Evolutionary conservation across 2,329 filamentous ascomycete species (phyloP).

Genomic region (Trichoderma endophyticum): DNA sequence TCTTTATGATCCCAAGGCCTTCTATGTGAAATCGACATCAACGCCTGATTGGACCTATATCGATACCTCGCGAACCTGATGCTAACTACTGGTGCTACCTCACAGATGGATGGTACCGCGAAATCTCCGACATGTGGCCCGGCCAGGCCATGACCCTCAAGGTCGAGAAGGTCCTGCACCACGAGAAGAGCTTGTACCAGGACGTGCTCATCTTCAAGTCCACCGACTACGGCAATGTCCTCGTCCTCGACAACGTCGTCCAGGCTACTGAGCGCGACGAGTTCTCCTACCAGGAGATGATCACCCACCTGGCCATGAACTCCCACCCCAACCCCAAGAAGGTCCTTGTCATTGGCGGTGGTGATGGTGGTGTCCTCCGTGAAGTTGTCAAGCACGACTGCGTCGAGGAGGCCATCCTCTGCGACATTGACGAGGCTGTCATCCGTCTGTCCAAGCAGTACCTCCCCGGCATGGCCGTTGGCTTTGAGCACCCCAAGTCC

Average conservation of each 20-base stretch:
- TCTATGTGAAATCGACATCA: no score
- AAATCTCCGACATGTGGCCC: slow-evolving; percentile 98
- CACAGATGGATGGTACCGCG: slow-evolving; percentile 98
- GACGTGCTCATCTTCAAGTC: slow-evolving; percentile 99
- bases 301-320: slow-evolving; percentile 97
- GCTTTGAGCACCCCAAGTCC: slow-evolving; percentile 91
- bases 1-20: background rate
- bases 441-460: slow-evolving; percentile 98
- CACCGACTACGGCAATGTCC: slow-evolving; percentile 90
- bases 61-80: background rate
- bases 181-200: slow-evolving; percentile 99
- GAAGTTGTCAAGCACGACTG: slow-evolving; percentile 99
- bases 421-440: slow-evolving; percentile 98
- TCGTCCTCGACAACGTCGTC: slow-evolving; percentile 98
- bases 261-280: slow-evolving; percentile 98
- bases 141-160: slow-evolving; percentile 97
- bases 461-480: slow-evolving; percentile 88
- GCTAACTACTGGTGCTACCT: background rate
- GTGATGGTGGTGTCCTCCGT: slow-evolving; percentile 94
- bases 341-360: slow-evolving; percentile 96
- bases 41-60: background rate
- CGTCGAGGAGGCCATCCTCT: slow-evolving; percentile 92
- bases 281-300: slow-evolving; percentile 99
- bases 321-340: slow-evolving; percentile 98
- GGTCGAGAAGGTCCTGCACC: slow-evolving; percentile 96